A percentile compares a stretch with the other conserved stretches of the same genome.
These are phyloP conservation scores for Elaeis guineensis DNA, from an alignment of 176 grass and related monocot genomes.

Conservation along the genomic window DNA sequence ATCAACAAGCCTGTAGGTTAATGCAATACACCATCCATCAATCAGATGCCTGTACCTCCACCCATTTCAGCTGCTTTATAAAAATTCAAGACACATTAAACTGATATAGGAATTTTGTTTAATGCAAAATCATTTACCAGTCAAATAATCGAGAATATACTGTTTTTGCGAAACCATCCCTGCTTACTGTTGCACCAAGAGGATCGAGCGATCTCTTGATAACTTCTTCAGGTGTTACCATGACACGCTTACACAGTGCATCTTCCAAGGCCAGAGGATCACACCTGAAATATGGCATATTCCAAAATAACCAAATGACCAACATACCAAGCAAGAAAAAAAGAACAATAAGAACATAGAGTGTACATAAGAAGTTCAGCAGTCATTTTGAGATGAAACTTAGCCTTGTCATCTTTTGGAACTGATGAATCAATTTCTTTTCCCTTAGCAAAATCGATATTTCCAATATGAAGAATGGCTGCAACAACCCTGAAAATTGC, in stretches of 20 bases:
- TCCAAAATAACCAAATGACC: not conserved
- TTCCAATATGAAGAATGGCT: conserved; percentile 95
- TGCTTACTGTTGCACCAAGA: conserved; percentile 78
- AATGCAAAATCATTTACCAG: conserved; percentile 56
- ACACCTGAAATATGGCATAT: conserved; percentile 51
- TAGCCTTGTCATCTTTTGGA: conserved; percentile 93
- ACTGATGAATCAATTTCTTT: conserved; percentile 90
- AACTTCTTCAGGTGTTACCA: conserved; percentile 97
- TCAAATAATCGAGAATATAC: conserved; percentile 99
- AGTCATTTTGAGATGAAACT: conserved; percentile 92
- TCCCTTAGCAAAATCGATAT: conserved; percentile 94
- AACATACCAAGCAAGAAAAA: not conserved
- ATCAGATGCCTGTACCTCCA: not conserved
- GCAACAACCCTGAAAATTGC: conserved; percentile 98
- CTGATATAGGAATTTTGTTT: not conserved
- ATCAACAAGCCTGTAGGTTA: conserved; percentile 72
- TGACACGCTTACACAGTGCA: conserved; percentile 93
- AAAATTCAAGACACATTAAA: too few species aligned
- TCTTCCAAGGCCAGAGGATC: conserved; percentile 76
- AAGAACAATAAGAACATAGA: not conserved
- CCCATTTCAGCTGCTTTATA: too few species aligned
- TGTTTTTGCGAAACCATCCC: conserved; percentile 95
- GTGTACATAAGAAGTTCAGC: conserved; percentile 93
- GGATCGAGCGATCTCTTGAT: conserved; percentile 98
- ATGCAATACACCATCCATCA: conserved; percentile 5